These are phyloP conservation scores for Tricholoma terreum DNA, from an alignment of 768 basidiomycete species.

Conservation along the genomic window DNA sequence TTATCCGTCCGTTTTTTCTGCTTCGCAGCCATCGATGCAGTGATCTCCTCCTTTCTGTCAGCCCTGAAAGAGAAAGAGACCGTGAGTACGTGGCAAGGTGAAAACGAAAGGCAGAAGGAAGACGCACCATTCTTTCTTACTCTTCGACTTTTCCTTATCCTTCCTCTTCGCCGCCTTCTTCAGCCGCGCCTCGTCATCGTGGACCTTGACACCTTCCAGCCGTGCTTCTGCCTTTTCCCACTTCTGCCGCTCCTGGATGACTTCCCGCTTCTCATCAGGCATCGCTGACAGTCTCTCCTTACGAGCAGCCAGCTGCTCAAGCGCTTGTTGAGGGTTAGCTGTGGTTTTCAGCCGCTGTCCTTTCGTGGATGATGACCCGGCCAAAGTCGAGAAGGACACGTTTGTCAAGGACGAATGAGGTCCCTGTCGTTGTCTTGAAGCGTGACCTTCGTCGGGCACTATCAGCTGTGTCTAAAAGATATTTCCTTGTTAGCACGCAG, in stretches of 20 bases:
- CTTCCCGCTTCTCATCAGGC: constrained; percentile 81
- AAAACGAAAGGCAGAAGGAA: too few species aligned
- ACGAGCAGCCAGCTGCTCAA: constrained; percentile 72
- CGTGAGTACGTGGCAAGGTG: not conserved
- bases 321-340: constrained; percentile 82
- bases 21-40: constrained; percentile 73
- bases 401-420: constrained; percentile 48
- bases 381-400: constrained; percentile 65
- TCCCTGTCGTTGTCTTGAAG: constrained; percentile 26
- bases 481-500: not conserved
- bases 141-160: constrained; percentile 86
- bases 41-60: constrained; percentile 78
- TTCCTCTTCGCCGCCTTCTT: constrained; percentile 94
- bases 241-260: constrained; percentile 75
- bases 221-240: constrained; percentile 90
- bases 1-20: constrained; percentile 93
- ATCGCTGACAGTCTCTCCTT: constrained; percentile 75
- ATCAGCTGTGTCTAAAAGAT: constrained; percentile 62
- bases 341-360: constrained; percentile 58
- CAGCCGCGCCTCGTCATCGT: constrained; percentile 77
- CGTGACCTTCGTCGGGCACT: constrained; percentile 51
- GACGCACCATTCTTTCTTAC: constrained; percentile 78
- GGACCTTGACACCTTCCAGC: constrained; percentile 87
- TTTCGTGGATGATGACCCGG: constrained; percentile 54
- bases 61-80: constrained; percentile 48